Conservation (phyloP, 139 green algal genomes). For the Chlamydomonas sp. region DNA sequence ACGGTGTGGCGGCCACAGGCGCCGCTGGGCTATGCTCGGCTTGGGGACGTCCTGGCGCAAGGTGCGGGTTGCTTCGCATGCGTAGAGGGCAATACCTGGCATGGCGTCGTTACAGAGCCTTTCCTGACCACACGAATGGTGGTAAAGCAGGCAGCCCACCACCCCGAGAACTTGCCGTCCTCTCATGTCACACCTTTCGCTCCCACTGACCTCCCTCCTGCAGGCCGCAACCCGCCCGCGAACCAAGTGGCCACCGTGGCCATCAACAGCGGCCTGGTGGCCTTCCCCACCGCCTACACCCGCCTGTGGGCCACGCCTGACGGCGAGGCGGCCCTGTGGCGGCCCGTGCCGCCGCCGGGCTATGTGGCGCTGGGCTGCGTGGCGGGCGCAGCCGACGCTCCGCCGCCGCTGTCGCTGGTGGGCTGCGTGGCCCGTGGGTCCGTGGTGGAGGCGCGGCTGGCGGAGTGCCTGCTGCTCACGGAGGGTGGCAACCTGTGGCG, state of each 20-base stretch:
- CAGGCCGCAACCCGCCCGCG: slow-evolving; percentile 57
- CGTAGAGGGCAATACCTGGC: too few species aligned
- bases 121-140: too few species aligned
- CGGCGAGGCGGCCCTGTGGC: slow-evolving; percentile 68
- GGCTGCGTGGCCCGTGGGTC: slow-evolving; percentile 58
- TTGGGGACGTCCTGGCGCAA: slow-evolving; percentile 80
- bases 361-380: slow-evolving; percentile 86
- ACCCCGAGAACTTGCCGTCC: neutral
- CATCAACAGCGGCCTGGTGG: slow-evolving; percentile 81
- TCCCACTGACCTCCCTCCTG: neutral
- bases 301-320: slow-evolving; percentile 53
- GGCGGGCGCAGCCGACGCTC: slow-evolving; percentile 36
- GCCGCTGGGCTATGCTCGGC: slow-evolving; percentile 76
- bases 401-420: slow-evolving; percentile 49
- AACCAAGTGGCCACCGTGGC: slow-evolving; percentile 81
- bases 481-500: slow-evolving; percentile 68
- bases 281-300: slow-evolving; percentile 68
- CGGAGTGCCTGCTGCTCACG: slow-evolving; percentile 66
- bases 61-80: slow-evolving; percentile 15
- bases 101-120: too few species aligned
- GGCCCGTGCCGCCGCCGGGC: slow-evolving; percentile 65
- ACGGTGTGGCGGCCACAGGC: slow-evolving; percentile 85
- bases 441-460: slow-evolving; percentile 66
- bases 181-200: neutral
- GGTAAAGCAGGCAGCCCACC: too few species aligned